Percentiles rank a stretch among this genome's conserved stretches.
Conservation (phyloP, 306 rosid genomes). For the Echinosophora koreensis region DNA sequence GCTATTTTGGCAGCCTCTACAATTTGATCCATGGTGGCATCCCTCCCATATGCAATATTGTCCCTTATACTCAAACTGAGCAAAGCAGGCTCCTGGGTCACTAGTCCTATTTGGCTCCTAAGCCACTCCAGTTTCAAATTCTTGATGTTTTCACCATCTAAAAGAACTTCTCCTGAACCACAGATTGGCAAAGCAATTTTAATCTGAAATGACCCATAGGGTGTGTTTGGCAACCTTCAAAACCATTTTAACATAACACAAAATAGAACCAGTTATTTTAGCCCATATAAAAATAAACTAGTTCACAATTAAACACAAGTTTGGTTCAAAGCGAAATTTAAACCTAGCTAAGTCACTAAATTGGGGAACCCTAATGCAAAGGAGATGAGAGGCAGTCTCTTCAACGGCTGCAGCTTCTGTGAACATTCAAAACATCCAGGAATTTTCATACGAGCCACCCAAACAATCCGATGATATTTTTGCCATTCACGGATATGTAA, state of each 20-base stretch:
- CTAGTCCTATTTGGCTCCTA: conserved; percentile 96
- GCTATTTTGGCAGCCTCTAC: conserved; percentile 99
- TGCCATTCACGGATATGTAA: conserved; percentile 74
- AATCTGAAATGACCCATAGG: conserved; percentile 35
- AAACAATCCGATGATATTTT: conserved; percentile 79
- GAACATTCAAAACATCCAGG: conserved; percentile 73
- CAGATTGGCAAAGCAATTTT: conserved; percentile 44
- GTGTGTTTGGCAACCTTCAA: background rate
- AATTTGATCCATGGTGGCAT: conserved; percentile 89
- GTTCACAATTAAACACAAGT: background rate
- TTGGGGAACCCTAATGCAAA: conserved; percentile 58
- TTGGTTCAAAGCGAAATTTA: background rate
- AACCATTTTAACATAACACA: background rate
- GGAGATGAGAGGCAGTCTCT: conserved; percentile 71
- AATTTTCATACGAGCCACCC: conserved; percentile 73
- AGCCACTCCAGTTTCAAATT: conserved; percentile 94
- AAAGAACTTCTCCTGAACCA: conserved; percentile 99
- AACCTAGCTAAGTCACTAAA: conserved; percentile 49
- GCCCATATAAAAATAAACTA: background rate
- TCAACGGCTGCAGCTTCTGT: conserved; percentile 67
- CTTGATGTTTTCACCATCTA: conserved; percentile 98
- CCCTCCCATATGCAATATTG: conserved; percentile 98
- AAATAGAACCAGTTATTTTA: background rate
- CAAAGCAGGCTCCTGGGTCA: conserved; percentile 98
- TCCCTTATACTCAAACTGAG: conserved; percentile 97